Evolutionary conservation across 345 rosid species (phyloP).

Genomic region (Euphorbia tirucalli): DNA sequence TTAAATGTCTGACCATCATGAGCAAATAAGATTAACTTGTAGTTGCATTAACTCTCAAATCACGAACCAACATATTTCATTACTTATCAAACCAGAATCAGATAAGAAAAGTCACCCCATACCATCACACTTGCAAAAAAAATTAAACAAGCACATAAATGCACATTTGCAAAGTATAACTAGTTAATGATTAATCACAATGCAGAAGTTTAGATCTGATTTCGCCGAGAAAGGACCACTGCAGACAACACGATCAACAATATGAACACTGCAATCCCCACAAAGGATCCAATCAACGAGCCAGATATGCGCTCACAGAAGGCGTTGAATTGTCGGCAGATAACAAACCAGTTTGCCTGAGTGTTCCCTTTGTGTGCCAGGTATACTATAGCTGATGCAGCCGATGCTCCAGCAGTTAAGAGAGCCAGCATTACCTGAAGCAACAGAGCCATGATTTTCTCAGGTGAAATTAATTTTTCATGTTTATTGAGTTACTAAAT

Average conservation of each 20-base stretch:
- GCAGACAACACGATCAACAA: slow-evolving; percentile 49
- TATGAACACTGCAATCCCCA: slow-evolving; percentile 38
- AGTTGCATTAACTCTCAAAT: background rate
- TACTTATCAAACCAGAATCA: slow-evolving; percentile 6
- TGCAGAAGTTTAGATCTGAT: slow-evolving; percentile 9
- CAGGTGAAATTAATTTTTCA: background rate
- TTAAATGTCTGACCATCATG: background rate
- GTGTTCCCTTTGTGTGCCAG: slow-evolving; percentile 75
- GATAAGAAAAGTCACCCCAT: background rate
- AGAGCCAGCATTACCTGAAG: slow-evolving; percentile 56
- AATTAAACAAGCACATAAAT: too few relatives aligned
- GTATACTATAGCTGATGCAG: slow-evolving; percentile 76
- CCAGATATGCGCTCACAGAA: slow-evolving; percentile 77
- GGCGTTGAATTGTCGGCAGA: slow-evolving; percentile 75
- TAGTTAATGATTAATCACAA: too few relatives aligned
- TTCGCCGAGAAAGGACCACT: slow-evolving; percentile 51
- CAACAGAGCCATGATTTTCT: background rate
- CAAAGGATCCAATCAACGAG: slow-evolving; percentile 69
- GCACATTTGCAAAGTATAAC: slow-evolving; percentile 10
- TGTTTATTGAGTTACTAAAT: background rate
- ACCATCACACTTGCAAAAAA: too few relatives aligned
- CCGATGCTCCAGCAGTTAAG: slow-evolving; percentile 65
- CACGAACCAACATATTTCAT: background rate
- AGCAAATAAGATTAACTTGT: background rate
- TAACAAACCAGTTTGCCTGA: slow-evolving; percentile 63